Evolutionary conservation across 1,284 basidiomycete species (phyloP).

Genomic region (Tetrapyrgos nigripes): DNA sequence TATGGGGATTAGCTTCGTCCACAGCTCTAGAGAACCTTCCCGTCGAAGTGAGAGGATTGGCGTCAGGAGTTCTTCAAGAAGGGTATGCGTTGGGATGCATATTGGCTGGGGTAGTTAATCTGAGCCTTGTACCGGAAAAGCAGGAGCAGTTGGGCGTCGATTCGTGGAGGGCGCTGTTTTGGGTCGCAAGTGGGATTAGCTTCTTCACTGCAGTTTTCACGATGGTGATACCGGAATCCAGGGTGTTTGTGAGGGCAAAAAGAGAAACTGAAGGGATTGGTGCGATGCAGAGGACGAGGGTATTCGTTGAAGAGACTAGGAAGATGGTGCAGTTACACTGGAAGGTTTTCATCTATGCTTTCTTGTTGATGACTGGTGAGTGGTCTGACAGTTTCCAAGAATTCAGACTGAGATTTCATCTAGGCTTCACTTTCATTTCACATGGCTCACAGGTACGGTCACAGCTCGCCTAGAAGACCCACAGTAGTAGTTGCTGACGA

Average conservation of each 20-base stretch:
- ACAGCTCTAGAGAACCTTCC: conserved; percentile 33
- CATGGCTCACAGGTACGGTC: conserved; percentile 75
- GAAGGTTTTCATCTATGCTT: conserved; percentile 85
- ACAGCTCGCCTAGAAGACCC: no score
- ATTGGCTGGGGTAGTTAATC: conserved; percentile 76
- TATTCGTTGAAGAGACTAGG: conserved; percentile 77
- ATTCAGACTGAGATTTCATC: no score
- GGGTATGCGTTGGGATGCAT: conserved; percentile 68
- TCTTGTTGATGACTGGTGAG: conserved; percentile 79
- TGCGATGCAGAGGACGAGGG: conserved; percentile 45
- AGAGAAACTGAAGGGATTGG: conserved; percentile 49
- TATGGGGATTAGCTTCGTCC: conserved; percentile 17
- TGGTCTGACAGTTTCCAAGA: conserved; percentile 9
- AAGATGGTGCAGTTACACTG: conserved; percentile 88
- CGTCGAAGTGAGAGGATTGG: conserved; percentile 30
- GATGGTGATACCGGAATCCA: conserved; percentile 80
- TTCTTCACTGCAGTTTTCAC: conserved; percentile 79
- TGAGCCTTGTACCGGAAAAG: conserved; percentile 64
- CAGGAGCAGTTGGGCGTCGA: conserved; percentile 35
- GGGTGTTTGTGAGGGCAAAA: conserved; percentile 71
- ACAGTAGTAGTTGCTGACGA: no score
- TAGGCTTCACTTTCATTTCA: conserved; percentile 92
- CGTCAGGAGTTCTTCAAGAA: conserved; percentile 55
- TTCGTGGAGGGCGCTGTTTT: conserved; percentile 75
- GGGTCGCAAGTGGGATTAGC: conserved; percentile 75